Base-by-base conservation (phyloP, 2,329 filamentous ascomycete species). In the Diaporthe citrichinensis region DNA sequence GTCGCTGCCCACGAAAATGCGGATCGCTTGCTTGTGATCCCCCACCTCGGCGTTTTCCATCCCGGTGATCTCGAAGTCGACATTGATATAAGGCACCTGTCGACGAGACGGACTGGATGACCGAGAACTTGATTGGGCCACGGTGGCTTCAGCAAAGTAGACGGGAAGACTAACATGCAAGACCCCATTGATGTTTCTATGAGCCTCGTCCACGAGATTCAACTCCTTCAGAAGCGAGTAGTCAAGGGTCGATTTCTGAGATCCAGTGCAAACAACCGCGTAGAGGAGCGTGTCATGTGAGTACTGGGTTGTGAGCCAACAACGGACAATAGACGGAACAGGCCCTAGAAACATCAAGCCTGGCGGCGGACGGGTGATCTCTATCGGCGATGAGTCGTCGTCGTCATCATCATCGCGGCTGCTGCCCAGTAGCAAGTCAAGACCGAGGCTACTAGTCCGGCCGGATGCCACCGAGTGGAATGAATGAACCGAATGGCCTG, bases 281-380 rank as follows among this genome's bases (percentile, higher is more conserved):
- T 98, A 98, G 7, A 98, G 88, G 23, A 98, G 89, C 14, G 95
- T 94, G 78, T 94, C 93, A 82, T 98, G 96, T 20, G 95, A 96
- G 85, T 98, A 98, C 80, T 95, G 93, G 49, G 93, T 94, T 36
- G 94, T 96, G 79, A 98, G 88, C 96, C 97, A 98, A 86, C 97
- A 99, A 77, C 97, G 93, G 74, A 98, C 94, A 78, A 99, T 98
- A 41, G 95, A 95, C 8, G 97, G 97, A 8, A 98, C 95, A 9
- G 96, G 94, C 17, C 96, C 95, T 23, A 98, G 88, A 71, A 98
- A 90, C 82, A 95, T 95, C 75, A 98, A 88, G 12, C 95, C 95
- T 49, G 95, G 95, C 25, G 96, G 94, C 57, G 96, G 94, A 57
- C 91, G 92, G 36, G 93, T 92, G 36, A 93, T 91, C 73, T 94